Evolutionary conservation across 768 basidiomycete species (phyloP).

Genomic region (Coprinopsis sp.): DNA sequence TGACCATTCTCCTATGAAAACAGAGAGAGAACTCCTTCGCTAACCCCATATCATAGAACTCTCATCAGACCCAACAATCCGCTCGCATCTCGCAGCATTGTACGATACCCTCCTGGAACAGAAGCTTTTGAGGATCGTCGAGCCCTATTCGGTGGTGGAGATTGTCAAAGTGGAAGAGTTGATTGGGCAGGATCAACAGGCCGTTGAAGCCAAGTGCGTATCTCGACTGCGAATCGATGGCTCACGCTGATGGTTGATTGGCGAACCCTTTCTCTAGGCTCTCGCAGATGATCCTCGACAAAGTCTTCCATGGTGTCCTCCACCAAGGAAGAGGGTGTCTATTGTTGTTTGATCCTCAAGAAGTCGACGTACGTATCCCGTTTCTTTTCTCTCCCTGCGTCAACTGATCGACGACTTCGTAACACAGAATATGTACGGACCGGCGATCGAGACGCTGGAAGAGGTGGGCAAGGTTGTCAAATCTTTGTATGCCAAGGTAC

Average conservation of each 20-base stretch:
- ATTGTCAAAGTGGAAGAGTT: constrained; percentile 81
- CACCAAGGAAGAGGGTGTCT: constrained; percentile 93
- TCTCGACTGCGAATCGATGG: background rate
- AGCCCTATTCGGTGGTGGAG: constrained; percentile 93
- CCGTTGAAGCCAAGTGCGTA: constrained; percentile 86
- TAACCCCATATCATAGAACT: constrained; percentile 58
- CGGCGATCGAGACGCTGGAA: constrained; percentile 84
- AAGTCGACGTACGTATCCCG: constrained; percentile 65
- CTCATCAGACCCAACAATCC: constrained; percentile 92
- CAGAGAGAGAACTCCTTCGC: background rate
- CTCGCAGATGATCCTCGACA: constrained; percentile 98
- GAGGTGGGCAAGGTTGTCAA: constrained; percentile 93
- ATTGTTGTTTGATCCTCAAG: constrained; percentile 81
- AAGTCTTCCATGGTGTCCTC: constrained; percentile 87
- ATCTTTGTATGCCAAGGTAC: constrained; percentile 79
- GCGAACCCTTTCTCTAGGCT: constrained; percentile 48
- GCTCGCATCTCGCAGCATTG: constrained; percentile 87
- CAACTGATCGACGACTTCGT: background rate
- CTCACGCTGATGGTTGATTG: too few relatives aligned
- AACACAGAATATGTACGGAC: constrained; percentile 75
- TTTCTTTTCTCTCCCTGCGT: background rate
- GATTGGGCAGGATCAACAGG: constrained; percentile 84
- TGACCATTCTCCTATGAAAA: too few relatives aligned
- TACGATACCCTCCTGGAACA: constrained; percentile 97
- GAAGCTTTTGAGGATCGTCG: constrained; percentile 90